Conservation (phyloP, 1,139 yeast species). For the Protomyces pachydermus region DNA sequence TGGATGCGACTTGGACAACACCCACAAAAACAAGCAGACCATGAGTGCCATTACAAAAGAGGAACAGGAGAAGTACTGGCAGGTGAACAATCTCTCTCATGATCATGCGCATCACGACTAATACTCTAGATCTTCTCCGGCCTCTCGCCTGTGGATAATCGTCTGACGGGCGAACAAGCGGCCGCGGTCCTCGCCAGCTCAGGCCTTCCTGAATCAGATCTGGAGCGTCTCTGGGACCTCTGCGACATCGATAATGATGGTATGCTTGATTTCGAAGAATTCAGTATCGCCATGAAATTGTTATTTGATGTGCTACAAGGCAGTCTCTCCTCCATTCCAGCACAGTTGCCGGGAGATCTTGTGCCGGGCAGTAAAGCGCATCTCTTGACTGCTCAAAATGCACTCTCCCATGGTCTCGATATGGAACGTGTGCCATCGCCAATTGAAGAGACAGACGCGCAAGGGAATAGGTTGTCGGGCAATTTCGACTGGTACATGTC, state of each 20-base stretch:
- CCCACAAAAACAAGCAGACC: neutral
- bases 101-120: constrained; percentile 44
- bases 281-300: constrained; percentile 93
- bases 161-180: constrained; percentile 78
- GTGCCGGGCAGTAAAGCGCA: constrained; percentile 85
- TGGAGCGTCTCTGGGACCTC: constrained; percentile 82
- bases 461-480: constrained; percentile 52
- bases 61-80: constrained; percentile 24
- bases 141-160: constrained; percentile 69
- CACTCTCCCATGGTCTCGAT: constrained; percentile 41
- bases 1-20: neutral
- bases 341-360: constrained; percentile 78
- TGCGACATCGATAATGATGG: constrained; percentile 94
- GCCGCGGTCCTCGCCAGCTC: constrained; percentile 85
- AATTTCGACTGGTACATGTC: constrained; percentile 96
- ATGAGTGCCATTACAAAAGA: constrained; percentile 11
- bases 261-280: constrained; percentile 88
- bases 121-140: constrained; percentile 95
- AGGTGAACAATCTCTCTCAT: neutral
- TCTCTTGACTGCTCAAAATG: constrained; percentile 72
- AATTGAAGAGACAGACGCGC: constrained; percentile 44
- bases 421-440: constrained; percentile 25
- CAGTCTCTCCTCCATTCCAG: constrained; percentile 56
- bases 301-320: constrained; percentile 88
- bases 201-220: constrained; percentile 65